Conservation (phyloP, 2,329 filamentous ascomycete genomes). For the Penicillium glabrum region DNA sequence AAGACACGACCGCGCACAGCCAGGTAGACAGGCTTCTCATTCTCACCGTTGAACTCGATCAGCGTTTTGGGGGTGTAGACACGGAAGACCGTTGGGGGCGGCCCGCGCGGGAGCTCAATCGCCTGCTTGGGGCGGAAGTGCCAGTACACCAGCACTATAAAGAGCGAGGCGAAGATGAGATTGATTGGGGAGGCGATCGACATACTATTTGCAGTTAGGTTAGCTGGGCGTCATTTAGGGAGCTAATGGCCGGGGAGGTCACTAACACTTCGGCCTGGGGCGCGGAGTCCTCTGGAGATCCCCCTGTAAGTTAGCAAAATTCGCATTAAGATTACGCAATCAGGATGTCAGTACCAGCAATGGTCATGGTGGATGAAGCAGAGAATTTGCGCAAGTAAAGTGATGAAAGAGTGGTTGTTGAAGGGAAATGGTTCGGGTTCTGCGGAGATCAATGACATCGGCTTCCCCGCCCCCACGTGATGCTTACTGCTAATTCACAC, state of each 20-base stretch:
- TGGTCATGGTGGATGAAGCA: not conserved
- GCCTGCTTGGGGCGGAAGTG: slow-evolving; percentile 58
- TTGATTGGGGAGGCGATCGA: slow-evolving; percentile 61
- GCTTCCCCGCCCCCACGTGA: not conserved
- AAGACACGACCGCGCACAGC: slow-evolving; percentile 91
- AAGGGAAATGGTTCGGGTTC: not conserved
- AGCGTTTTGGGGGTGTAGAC: slow-evolving; percentile 82
- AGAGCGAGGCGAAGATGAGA: slow-evolving; percentile 59
- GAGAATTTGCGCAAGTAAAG: not conserved
- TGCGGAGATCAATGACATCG: not conserved
- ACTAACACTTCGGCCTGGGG: slow-evolving; percentile 40
- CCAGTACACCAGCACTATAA: slow-evolving; percentile 58
- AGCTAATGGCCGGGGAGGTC: not conserved
- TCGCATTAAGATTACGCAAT: not conserved
- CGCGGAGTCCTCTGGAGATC: slow-evolving; percentile 14
- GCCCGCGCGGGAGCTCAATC: slow-evolving; percentile 53
- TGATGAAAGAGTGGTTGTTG: not conserved
- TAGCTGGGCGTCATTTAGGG: slow-evolving; percentile 2
- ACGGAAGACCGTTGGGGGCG: slow-evolving; percentile 75
- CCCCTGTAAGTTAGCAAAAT: not conserved
- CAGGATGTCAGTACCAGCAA: not conserved
- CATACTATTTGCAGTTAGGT: slow-evolving; percentile 40
- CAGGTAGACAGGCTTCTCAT: slow-evolving; percentile 76
- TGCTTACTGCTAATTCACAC: not conserved
- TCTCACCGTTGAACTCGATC: slow-evolving; percentile 78